These are phyloP conservation scores for Zymoseptoria ardabiliae DNA, from an alignment of 2,329 filamentous ascomycete species.

Conservation along the genomic window DNA sequence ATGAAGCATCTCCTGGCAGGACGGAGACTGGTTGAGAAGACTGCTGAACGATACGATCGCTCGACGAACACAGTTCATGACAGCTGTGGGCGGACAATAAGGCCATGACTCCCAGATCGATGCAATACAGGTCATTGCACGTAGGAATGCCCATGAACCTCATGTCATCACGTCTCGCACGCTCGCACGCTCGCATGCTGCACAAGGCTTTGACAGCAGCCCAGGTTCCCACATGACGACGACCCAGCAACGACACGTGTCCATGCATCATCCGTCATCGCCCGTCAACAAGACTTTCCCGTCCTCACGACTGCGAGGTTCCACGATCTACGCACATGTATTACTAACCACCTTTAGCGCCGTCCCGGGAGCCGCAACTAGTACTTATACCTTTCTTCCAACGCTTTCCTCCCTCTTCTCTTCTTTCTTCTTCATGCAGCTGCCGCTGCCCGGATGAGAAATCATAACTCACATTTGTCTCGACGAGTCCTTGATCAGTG, in stretches of 20 bases:
- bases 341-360: neutral
- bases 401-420: neutral
- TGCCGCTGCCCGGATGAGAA: no score
- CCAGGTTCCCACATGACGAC: neutral
- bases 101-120: no score
- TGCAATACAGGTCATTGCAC: no score
- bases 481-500: no score
- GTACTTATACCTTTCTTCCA: neutral
- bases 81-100: no score
- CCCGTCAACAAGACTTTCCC: neutral
- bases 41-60: no score
- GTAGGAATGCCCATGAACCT: no score
- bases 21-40: no score
- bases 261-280: neutral
- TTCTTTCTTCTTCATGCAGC: neutral
- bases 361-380: neutral
- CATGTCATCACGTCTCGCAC: no score
- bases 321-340: neutral
- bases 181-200: no score
- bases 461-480: neutral
- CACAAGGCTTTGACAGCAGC: neutral
- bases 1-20: no score
- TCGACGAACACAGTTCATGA: no score
- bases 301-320: neutral
- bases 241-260: neutral